phyloP scores from a whole-genome alignment of 306 rosid species.

The Astragalus membranaceus region DNA sequence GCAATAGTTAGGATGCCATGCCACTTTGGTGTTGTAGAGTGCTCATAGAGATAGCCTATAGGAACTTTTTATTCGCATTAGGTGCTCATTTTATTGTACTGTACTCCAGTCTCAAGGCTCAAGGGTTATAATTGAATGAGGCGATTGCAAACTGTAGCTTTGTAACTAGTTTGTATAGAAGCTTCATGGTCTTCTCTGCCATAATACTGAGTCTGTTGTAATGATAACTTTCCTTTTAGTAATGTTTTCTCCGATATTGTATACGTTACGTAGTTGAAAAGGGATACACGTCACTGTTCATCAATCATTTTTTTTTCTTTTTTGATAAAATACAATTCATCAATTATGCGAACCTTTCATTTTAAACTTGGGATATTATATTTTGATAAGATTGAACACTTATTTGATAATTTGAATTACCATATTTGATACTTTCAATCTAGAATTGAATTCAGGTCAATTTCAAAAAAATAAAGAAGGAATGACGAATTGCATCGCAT shows the following conservation, averaged over 20 bases:
- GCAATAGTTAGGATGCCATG: constrained; percentile 45
- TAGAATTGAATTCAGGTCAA: too few species aligned
- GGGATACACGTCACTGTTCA: not conserved
- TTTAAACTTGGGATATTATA: not conserved
- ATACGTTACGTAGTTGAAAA: not conserved
- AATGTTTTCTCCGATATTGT: not conserved
- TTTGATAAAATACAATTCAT: too few species aligned
- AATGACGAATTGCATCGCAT: too few species aligned
- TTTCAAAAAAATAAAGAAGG: too few species aligned
- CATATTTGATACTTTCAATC: too few species aligned
- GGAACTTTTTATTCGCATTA: constrained; percentile 28
- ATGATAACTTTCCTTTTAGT: not conserved
- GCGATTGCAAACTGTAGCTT: constrained; percentile 42
- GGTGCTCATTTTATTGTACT: constrained; percentile 21
- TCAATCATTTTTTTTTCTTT: not conserved
- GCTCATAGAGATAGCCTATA: constrained; percentile 11
- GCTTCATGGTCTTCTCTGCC: constrained; percentile 14
- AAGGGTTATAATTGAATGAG: constrained; percentile 23
- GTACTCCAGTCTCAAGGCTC: constrained; percentile 17
- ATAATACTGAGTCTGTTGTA: constrained; percentile 10
- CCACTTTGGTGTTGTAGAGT: constrained; percentile 25
- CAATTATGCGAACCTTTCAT: not conserved
- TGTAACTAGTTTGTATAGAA: constrained; percentile 36
- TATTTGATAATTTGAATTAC: too few species aligned
- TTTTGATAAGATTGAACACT: too few species aligned